Evolutionary conservation across 1,284 basidiomycete genomes (phyloP), one percentile per base, ranked within the genome.

Genomic region (Gymnopus androsaceus): DNA sequence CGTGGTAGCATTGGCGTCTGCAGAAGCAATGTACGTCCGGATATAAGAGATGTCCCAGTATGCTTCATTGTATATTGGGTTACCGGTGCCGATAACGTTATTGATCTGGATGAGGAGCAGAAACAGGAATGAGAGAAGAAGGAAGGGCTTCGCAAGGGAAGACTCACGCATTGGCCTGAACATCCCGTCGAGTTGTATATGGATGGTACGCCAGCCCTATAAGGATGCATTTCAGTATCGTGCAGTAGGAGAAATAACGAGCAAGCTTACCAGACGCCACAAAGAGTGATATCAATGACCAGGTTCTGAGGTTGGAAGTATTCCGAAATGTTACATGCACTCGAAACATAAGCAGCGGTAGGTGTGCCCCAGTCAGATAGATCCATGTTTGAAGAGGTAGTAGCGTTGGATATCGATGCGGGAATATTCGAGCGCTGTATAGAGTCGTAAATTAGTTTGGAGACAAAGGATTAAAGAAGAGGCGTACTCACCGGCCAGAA

Each of bases 291-390:
- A 27, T 80, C 68, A 14, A 84, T 65, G 0, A 82, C 72, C 8
- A 84, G 63, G 25, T 79, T 74, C 63, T 87, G 83, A 36, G 80
- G 69, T 2, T 72, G 70, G 66, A 89, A 88, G 67, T 75, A 83
- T 34, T 78, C 62, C 14, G 67, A 64, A 54, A 82, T 77, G 60
- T 81, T 70, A 64, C 83, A 84, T 0, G 72, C 67, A 0, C 73
- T 65, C 3, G 64, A 63, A 0, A 73, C 73, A 66, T 81, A 88
- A 23, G 74, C 73, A 0, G 85, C 86, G 1, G 80, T 77, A 0
- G 87, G 87, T 1, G 75, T 69, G 6, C 85, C 87, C 74, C 86
- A 84, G 14, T 76, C 67, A 3, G 75, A 72, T 1, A 81, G 72
- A 62, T 85, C 81, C 45, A 88, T 72, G 8, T 70, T 56, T n/a